Evolutionary conservation across 495 filamentous ascomycete species (phyloP).

Genomic region (Beverwykella pulmonaria): DNA sequence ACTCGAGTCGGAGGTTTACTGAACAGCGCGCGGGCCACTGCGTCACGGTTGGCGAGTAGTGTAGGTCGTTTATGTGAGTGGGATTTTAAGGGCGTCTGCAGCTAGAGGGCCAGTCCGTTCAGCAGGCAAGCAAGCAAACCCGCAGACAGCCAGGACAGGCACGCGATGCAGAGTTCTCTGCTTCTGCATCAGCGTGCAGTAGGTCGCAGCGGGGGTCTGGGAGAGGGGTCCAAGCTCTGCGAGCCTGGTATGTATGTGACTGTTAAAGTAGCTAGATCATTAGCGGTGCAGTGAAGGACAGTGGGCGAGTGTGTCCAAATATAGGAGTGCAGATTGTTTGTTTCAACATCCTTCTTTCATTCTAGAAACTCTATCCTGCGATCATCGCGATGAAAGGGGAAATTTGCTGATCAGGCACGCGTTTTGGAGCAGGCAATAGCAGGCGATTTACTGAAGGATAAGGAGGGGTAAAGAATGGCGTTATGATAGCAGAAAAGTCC

Average conservation of each 20-base stretch:
- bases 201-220: background rate
- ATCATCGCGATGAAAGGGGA: background rate
- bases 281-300: background rate
- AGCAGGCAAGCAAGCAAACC: background rate
- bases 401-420: background rate
- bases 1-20: background rate
- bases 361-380: background rate
- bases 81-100: background rate
- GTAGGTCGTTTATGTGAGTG: background rate
- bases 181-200: background rate
- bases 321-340: conserved; percentile 9
- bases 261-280: background rate
- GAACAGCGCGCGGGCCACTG: background rate
- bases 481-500: background rate
- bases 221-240: background rate
- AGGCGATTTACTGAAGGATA: background rate
- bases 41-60: background rate
- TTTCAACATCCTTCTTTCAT: background rate
- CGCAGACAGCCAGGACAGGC: background rate
- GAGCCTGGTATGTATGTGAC: background rate
- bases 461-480: background rate
- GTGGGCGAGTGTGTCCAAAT: conserved; percentile 5
- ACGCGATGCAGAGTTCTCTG: background rate
- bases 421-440: background rate
- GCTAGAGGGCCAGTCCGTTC: background rate